Percentiles rank a stretch among this genome's conserved stretches.
Evolutionary conservation across 2,329 filamentous ascomycete species (phyloP).

Genomic region (Cladosporium austrohemisphaericum): DNA sequence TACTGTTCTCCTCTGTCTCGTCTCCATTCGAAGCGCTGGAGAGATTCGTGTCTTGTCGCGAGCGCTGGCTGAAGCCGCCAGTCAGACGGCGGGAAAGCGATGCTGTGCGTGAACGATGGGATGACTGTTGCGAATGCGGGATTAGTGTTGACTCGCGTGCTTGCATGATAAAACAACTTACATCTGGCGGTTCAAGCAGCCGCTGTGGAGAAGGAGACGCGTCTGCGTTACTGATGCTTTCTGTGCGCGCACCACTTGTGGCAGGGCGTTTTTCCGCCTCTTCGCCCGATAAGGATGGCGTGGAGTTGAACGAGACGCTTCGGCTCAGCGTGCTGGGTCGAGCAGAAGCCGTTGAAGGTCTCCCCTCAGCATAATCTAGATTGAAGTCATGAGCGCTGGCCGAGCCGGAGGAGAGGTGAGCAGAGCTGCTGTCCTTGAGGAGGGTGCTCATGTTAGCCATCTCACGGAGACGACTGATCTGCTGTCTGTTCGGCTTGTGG

Average conservation of each 20-base stretch:
- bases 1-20: constrained; percentile 32
- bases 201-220: not conserved
- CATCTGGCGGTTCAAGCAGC: constrained; percentile 2
- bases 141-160: not conserved
- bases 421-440: constrained; percentile 32
- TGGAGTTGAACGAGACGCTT: constrained; percentile 25
- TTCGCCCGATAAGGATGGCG: constrained; percentile 15
- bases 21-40: constrained; percentile 7
- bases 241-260: constrained; percentile 8
- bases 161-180: no score
- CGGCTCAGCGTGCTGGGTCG: constrained; percentile 27
- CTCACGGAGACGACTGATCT: constrained; percentile 75
- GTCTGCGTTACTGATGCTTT: not conserved
- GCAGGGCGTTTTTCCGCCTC: constrained; percentile 8
- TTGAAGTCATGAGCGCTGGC: constrained; percentile 25
- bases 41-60: constrained; percentile 20
- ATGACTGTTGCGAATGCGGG: not conserved
- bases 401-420: constrained; percentile 21
- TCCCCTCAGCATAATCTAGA: constrained; percentile 21
- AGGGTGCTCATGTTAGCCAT: constrained; percentile 74
- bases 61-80: constrained; percentile 30
- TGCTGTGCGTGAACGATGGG: constrained; percentile 18
- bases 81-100: constrained; percentile 29
- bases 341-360: constrained; percentile 28
- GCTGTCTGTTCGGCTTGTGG: constrained; percentile 75